Base-by-base conservation (phyloP, 352 stramenopile species). In the Phytophthora citricola region DNA sequence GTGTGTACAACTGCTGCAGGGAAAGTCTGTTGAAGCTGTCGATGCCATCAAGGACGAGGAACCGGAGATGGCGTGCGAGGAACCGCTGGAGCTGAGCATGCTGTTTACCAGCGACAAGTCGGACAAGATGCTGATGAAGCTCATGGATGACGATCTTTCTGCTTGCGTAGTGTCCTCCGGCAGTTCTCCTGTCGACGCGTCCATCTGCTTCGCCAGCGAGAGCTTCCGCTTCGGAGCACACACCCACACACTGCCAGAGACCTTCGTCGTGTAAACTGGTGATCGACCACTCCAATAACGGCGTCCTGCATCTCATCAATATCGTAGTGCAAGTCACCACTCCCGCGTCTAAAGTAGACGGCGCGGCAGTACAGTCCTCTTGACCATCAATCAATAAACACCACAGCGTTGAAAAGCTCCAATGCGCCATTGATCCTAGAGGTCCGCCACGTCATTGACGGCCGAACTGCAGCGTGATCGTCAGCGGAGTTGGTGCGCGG, bases 1-100 rank as follows among this genome's bases (percentile, higher is more conserved):
- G 40, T 74, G 75, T 27, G 62, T 74, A 12, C 56, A 71, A 15
- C 39, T 85, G 40, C 63, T 85, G 29, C 63, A 48, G 27, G 68
- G 50, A 10, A 57, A 54, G 12, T 49, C 44, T 24, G 15, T 65
- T 2, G 67, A 72, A 47, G 48, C 49, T 4, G 32, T 65, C 5
- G 63, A 72, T n/a, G 39, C 55, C 5, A 46, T 56, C 12, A 67
- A 66, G 29, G 8, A 7, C 1, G 52, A 66, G 47, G 44, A 66
- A 14, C 9, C n/a, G 24, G 49, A 62, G 45, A 31, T 34, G 34
- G 14, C 45, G 26, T 47, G 24, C 22, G 53, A 65, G 32, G 57
- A 72, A n/a, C 51, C 52, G 20, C 57, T 71, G 38, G 56, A 61
- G 10, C 27, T 75, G 54, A 32, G 40, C 7, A 45, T 63, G 61